phyloP scores from a whole-genome alignment of 2,329 filamentous ascomycete genomes.

The Colletotrichum sp. region DNA sequence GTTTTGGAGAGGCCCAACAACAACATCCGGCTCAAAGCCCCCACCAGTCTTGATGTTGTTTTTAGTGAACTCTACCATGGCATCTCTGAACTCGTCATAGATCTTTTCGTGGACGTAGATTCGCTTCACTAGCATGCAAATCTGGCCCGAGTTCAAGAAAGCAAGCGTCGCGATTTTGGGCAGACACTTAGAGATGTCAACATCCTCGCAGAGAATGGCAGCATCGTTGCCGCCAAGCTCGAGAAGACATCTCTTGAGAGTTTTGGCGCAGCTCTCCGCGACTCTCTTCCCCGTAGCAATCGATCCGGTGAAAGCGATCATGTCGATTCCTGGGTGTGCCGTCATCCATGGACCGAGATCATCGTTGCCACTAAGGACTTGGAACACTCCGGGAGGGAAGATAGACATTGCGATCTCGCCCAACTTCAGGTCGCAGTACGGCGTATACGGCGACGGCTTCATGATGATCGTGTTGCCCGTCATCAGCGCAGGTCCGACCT shows the following conservation, averaged over 20 bases:
- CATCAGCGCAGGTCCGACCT: slow-evolving; percentile 61
- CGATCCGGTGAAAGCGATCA: slow-evolving; percentile 69
- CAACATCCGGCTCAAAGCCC: slow-evolving; percentile 44
- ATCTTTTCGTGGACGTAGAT: slow-evolving; percentile 66
- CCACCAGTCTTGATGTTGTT: slow-evolving; percentile 47
- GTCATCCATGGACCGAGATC: slow-evolving; percentile 64
- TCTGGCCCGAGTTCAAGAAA: slow-evolving; percentile 59
- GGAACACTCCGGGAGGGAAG: slow-evolving; percentile 66
- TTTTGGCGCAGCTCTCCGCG: slow-evolving; percentile 54
- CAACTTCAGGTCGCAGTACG: slow-evolving; percentile 62
- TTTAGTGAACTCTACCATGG: slow-evolving; percentile 51
- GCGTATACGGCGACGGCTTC: slow-evolving; percentile 63
- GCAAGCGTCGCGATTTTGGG: slow-evolving; percentile 51
- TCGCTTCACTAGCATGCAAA: slow-evolving; percentile 49
- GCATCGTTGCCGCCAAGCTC: slow-evolving; percentile 68
- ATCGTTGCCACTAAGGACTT: slow-evolving; percentile 64
- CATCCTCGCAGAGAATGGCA: slow-evolving; percentile 62
- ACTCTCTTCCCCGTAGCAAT: slow-evolving; percentile 65
- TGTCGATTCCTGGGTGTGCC: slow-evolving; percentile 61
- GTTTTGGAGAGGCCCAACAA: slow-evolving; percentile 63
- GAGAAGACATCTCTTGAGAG: slow-evolving; percentile 65
- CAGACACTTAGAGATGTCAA: slow-evolving; percentile 47
- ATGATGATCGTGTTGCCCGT: slow-evolving; percentile 61
- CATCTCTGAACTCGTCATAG: slow-evolving; percentile 56
- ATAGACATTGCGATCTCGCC: slow-evolving; percentile 61